These are phyloP conservation scores for Neckera pumila DNA, from an alignment of 225 moss, liverwort and hornwort genomes.

Conservation along the genomic window DNA sequence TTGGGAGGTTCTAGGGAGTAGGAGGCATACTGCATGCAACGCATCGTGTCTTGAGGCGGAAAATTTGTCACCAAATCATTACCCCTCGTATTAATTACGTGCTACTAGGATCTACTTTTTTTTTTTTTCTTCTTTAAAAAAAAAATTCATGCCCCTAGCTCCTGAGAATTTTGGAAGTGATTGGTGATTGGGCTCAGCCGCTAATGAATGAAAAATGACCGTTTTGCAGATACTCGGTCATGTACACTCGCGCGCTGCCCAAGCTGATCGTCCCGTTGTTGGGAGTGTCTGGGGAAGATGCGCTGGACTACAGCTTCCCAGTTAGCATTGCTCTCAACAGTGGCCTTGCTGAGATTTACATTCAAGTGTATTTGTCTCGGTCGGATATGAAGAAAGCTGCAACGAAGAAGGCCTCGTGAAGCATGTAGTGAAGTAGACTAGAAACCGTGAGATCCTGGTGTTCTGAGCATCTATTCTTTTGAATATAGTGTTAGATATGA, in stretches of 20 bases:
- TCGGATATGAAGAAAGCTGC: not conserved
- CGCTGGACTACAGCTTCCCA: conserved; percentile 6
- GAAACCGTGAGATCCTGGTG: not conserved
- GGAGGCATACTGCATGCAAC: not conserved
- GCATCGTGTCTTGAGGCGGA: not conserved
- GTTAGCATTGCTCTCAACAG: conserved; percentile 1
- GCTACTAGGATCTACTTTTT: not conserved
- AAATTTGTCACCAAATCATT: too few species aligned
- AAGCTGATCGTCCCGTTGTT: not conserved
- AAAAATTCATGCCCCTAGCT: not conserved
- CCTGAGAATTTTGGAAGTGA: not conserved
- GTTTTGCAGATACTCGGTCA: conserved; percentile 18
- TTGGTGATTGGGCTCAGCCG: not conserved
- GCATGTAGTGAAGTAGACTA: not conserved
- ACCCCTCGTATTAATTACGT: too few species aligned
- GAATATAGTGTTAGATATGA: not conserved
- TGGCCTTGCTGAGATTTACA: conserved; percentile 20
- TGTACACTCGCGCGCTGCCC: conserved; percentile 18
- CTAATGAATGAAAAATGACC: too few species aligned
- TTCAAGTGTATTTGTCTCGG: not conserved
- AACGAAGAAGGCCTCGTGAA: not conserved
- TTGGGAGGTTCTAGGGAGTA: not conserved
- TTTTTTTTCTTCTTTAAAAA: too few species aligned
- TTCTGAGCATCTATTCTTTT: not conserved
- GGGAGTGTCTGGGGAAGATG: not conserved